phyloP scores from a whole-genome alignment of 169 alveolate species.

The Plasmodium vivax region DNA sequence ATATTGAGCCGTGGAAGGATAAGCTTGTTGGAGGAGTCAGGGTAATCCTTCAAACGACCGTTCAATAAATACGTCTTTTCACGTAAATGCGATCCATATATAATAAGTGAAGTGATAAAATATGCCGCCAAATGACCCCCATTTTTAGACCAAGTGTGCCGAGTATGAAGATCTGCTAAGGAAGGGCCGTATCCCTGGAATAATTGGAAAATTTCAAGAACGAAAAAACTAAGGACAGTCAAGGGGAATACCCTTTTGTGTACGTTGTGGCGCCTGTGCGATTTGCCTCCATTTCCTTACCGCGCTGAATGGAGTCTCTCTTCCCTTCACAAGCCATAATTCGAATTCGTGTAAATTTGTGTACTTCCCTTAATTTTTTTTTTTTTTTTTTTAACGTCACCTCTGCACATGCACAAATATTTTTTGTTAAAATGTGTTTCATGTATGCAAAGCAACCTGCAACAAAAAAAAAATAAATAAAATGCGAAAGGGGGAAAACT shows the following conservation, averaged over 20 bases:
- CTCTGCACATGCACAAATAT: neutral
- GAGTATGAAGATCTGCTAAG: constrained; percentile 84
- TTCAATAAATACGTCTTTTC: neutral
- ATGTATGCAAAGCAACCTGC: neutral
- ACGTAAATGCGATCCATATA: neutral
- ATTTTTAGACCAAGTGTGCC: constrained; percentile 78
- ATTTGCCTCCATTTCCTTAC: neutral
- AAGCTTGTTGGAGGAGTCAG: constrained; percentile 83
- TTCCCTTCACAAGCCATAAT: neutral
- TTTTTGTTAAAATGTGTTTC: constrained; percentile 5
- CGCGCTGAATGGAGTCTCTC: neutral
- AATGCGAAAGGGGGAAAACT: neutral
- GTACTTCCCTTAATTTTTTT: neutral
- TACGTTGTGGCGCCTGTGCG: neutral
- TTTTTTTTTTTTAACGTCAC: constrained; percentile 25
- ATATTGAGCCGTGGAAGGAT: constrained; percentile 81
- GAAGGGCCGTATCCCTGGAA: constrained; percentile 83
- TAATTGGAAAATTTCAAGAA: constrained; percentile 75
- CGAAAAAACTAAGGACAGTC: constrained; percentile 24
- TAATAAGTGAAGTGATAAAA: neutral
- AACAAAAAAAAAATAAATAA: constrained; percentile 6
- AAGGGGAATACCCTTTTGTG: neutral
- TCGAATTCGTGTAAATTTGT: neutral
- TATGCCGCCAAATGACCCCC: neutral
- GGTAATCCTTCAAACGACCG: constrained; percentile 42